Base-by-base conservation (phyloP, 148 eudicot species). In the Dianthus caryophyllus region DNA sequence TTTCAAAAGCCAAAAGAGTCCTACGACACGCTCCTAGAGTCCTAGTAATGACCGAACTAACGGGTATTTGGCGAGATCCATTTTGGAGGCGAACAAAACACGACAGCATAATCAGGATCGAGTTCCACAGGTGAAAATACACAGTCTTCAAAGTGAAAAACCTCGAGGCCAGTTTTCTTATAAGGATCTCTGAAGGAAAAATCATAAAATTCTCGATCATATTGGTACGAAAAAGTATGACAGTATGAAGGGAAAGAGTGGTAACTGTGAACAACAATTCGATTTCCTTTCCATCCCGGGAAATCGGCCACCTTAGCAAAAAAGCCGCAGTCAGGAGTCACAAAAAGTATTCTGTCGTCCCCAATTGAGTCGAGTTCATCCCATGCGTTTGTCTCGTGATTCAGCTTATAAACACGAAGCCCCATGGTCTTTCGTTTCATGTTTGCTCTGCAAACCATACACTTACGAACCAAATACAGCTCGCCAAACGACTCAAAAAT, bases 401-500 rank as follows among this genome's bases (percentile, higher is more conserved):
- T 65, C 22, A 65, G 41, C 56, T 8, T 48, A 30, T 0, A 65
- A 13, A 61, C 49, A 16, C 44, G 22, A 12, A 61, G 10, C 20
- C 17, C 48, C 43, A 61, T 44, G 12, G 20, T 12, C 52, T 14
- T 48, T 4, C n/a, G 3, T 48, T n/a, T 12, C 6, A n/a, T 2
- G n/a, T 9, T 61, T 25, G 25, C 26, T 27, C 24, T 21, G 22
- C 12, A 8, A 39, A 24, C 15, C 27, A 61, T 36, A 65, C 15
- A 2, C 4, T 29, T 29, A 27, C 30, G 54, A 48, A 49, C 24
- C 20, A 65, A 27, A 47, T 48, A 65, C 0, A 65, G 41, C 1
- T 65, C 56, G 1, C 43, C 67, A 46, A 18, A 22, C 36, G 67
- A 64, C 46, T 44, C 67, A 21, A 64, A 20, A 9, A 64, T 52